phyloP scores from a whole-genome alignment of 768 basidiomycete genomes.

The Lactarius pseudohatsudake region DNA sequence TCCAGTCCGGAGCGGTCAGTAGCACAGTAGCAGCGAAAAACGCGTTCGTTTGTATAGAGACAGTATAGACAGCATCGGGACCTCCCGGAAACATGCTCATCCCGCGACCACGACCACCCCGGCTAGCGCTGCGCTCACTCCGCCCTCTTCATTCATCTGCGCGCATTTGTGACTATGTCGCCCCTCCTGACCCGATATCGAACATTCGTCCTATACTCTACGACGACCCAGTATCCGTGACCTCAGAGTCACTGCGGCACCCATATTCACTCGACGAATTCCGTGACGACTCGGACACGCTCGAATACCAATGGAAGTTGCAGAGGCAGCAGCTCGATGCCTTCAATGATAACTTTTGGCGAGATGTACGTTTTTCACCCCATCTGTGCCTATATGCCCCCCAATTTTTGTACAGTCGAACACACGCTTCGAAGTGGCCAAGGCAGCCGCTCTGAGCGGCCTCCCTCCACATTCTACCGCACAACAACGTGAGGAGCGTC shows the following conservation, averaged over 20 bases:
- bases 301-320: constrained; percentile 69
- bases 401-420: constrained; percentile 58
- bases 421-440: constrained; percentile 72
- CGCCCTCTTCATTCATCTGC: constrained; percentile 28
- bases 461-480: constrained; percentile 51
- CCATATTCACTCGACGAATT: constrained; percentile 84
- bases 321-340: constrained; percentile 70
- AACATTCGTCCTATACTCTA: constrained; percentile 80
- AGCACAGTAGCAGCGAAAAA: not conserved
- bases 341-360: constrained; percentile 79
- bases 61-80: constrained; percentile 1
- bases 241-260: constrained; percentile 40
- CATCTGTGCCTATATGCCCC: not conserved
- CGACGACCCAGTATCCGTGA: constrained; percentile 46
- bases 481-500: constrained; percentile 62
- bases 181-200: constrained; percentile 75
- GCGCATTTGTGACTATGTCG: constrained; percentile 44
- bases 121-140: constrained; percentile 23
- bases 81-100: constrained; percentile 21
- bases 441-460: constrained; percentile 53
- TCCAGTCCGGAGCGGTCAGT: constrained; percentile 20
- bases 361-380: constrained; percentile 56
- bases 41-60: not conserved
- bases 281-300: constrained; percentile 37
- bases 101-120: constrained; percentile 19